Base-by-base conservation (phyloP, 148 eudicot species). In the Mesembryanthemum crystallinum region DNA sequence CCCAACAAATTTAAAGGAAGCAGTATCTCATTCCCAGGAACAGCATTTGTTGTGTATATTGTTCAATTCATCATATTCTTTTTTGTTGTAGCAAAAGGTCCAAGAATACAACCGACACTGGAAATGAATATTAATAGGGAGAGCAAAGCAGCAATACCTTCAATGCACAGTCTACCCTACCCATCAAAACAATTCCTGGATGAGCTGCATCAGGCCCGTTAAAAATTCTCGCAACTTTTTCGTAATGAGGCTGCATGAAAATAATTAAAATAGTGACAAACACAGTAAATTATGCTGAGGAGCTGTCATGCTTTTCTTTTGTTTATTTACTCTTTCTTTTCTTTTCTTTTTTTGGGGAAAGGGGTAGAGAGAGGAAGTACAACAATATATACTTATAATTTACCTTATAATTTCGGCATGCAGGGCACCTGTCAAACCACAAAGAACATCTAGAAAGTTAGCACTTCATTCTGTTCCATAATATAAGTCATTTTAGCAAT, bases 321-420 rank as follows among this genome's bases (percentile, higher is more conserved):
- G 21, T 32, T 17, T 24, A 35, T 65, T 37, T n/a, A n/a, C n/a
- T n/a, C n/a, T n/a, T n/a, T n/a, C n/a, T n/a, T n/a, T n/a, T n/a
- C n/a, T n/a, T 33, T 65, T 35, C 8, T 37, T 21, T n/a, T 21
- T 20, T 18, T 13, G n/a, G 3, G 23, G 28, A 12, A 1, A 32
- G 51, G 29, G 32, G 35, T 8, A 25, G 0, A 30, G 49, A 18
- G 27, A 57, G 3, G 11, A 57, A n/a, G 1, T 57, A 47, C 66
- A 45, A 79, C 11, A 3, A 32, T 39, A 39, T 63, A 58, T 20
- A 73, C 11, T 58, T 69, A 24, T 28, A 35, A 18, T 24, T 60
- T 84, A 90, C 98, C 93, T 94, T 94, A 80, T 94, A 94, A 55
- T 94, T 94, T 89, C 98, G 86, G 85, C 98, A 94, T 76, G 98